phyloP scores from a whole-genome alignment of 179 eudicot species.

The Pouteria campechiana region DNA sequence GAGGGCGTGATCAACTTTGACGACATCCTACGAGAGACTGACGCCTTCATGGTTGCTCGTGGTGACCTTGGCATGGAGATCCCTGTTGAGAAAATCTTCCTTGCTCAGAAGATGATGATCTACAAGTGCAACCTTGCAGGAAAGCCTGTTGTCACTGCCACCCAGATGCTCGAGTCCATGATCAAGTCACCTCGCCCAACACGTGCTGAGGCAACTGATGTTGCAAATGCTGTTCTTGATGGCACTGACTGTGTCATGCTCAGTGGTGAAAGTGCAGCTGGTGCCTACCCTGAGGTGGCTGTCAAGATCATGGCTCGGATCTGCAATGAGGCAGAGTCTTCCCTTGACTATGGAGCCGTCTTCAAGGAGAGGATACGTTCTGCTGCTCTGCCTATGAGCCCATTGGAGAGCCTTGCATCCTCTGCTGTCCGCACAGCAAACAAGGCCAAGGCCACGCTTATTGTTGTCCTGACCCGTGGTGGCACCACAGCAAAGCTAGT shows the following conservation, averaged over 20 bases:
- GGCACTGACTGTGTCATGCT: constrained; percentile 21
- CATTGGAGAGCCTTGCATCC: constrained; percentile 17
- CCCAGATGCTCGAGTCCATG: constrained; percentile 21
- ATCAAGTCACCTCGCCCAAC: constrained; percentile 18
- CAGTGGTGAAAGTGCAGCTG: constrained; percentile 19
- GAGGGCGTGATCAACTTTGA: constrained; percentile 18
- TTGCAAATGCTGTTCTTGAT: constrained; percentile 15
- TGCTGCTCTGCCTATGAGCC: constrained; percentile 16
- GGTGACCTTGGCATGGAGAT: constrained; percentile 19
- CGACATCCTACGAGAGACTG: constrained; percentile 15
- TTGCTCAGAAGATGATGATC: constrained; percentile 18
- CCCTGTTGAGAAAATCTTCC: constrained; percentile 16
- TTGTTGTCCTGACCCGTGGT: constrained; percentile 18
- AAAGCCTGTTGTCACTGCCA: constrained; percentile 18
- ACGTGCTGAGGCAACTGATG: constrained; percentile 19
- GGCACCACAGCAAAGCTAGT: constrained; percentile 16
- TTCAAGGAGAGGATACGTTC: constrained; percentile 15
- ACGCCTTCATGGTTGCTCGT: constrained; percentile 18
- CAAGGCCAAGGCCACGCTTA: constrained; percentile 15
- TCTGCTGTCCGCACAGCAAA: constrained; percentile 18
- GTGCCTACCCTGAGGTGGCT: constrained; percentile 15
- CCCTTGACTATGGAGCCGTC: constrained; percentile 12
- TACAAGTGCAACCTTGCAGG: constrained; percentile 16
- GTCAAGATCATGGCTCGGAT: constrained; percentile 17
- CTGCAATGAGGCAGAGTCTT: constrained; percentile 16